phyloP scores from a whole-genome alignment of 2,329 filamentous ascomycete genomes.

The Periconia sp. region DNA sequence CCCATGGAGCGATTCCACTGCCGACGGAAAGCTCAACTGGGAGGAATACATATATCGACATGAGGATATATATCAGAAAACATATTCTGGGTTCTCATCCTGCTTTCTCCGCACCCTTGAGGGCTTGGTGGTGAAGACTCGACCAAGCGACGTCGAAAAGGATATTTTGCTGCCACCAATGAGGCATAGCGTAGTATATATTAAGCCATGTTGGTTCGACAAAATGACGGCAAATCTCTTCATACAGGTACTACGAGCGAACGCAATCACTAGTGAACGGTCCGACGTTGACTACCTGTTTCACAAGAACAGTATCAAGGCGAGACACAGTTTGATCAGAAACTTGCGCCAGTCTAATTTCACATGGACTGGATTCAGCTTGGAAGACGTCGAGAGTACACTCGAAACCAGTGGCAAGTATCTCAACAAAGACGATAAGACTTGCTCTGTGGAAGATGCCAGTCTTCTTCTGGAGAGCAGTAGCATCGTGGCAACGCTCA shows the following conservation, averaged over 20 bases:
- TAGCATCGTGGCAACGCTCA: constrained; percentile 65
- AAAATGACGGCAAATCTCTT: constrained; percentile 84
- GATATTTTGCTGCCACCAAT: constrained; percentile 73
- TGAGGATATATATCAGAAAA: constrained; percentile 56
- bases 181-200: constrained; percentile 71
- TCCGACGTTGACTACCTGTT: constrained; percentile 89
- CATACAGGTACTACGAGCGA: constrained; percentile 81
- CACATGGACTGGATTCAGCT: constrained; percentile 79
- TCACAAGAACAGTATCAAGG: constrained; percentile 72
- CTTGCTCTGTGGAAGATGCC: constrained; percentile 67
- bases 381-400: constrained; percentile 66
- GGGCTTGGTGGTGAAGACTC: constrained; percentile 81
- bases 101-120: constrained; percentile 75
- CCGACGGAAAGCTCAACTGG: constrained; percentile 72
- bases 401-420: constrained; percentile 73
- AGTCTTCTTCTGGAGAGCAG: constrained; percentile 68
- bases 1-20: constrained; percentile 74
- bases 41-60: constrained; percentile 68
- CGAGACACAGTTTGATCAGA: constrained; percentile 70
- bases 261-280: constrained; percentile 86
- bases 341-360: constrained; percentile 87
- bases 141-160: constrained; percentile 69
- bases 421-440: constrained; percentile 65
- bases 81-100: constrained; percentile 60
- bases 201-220: constrained; percentile 86